A percentile compares a stretch with the other conserved stretches of the same genome.
Conservation (phyloP, 768 basidiomycete species). For the Heimioporus sp. region DNA sequence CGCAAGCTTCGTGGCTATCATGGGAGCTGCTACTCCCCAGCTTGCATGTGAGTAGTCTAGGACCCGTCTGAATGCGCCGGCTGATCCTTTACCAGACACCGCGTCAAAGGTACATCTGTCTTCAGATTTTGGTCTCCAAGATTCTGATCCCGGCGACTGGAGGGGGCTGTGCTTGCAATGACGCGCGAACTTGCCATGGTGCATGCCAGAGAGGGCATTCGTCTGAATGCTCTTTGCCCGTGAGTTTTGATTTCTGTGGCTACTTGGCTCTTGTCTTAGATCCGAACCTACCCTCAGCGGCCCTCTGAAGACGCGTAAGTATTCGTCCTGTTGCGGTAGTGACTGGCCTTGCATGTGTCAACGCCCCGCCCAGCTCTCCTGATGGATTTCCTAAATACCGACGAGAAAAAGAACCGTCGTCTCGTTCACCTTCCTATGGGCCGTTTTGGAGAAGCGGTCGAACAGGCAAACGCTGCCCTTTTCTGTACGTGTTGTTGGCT, state of each 20-base stretch:
- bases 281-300: slow-evolving; percentile 50
- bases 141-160: slow-evolving; percentile 9
- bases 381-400: slow-evolving; percentile 97
- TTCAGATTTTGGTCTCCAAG: neutral
- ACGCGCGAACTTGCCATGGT: slow-evolving; percentile 97
- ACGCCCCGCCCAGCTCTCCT: slow-evolving; percentile 73
- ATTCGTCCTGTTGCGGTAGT: neutral
- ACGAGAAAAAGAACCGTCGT: slow-evolving; percentile 91
- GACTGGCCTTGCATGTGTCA: neutral
- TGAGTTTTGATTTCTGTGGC: slow-evolving; percentile 38
- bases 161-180: slow-evolving; percentile 98
- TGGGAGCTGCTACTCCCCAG: slow-evolving; percentile 98
- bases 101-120: slow-evolving; percentile 72
- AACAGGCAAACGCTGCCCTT: slow-evolving; percentile 88
- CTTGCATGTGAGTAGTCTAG: slow-evolving; percentile 68
- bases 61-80: neutral
- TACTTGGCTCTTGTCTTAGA: slow-evolving; percentile 1
- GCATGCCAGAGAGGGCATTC: slow-evolving; percentile 95
- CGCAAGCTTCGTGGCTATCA: slow-evolving; percentile 92
- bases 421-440: slow-evolving; percentile 94
- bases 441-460: slow-evolving; percentile 95
- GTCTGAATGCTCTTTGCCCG: slow-evolving; percentile 96
- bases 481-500: slow-evolving; percentile 69
- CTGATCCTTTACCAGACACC: slow-evolving; percentile 59
- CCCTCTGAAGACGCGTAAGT: slow-evolving; percentile 89